These are phyloP conservation scores for Claviceps sp. DNA, from an alignment of 2,329 filamentous ascomycete genomes.

Conservation along the genomic window DNA sequence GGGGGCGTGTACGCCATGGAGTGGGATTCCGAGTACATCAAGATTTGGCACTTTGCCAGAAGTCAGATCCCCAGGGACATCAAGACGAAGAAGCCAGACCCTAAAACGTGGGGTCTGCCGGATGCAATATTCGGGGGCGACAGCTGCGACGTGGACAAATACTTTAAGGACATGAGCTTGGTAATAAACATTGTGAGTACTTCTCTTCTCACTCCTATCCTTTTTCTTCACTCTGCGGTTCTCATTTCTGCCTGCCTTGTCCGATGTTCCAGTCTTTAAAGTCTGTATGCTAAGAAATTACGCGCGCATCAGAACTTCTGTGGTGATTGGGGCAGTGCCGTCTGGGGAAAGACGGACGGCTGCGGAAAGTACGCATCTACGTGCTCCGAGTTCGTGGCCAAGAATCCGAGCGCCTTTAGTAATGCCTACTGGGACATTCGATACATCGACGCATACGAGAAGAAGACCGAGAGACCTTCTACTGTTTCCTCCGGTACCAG, in stretches of 20 bases:
- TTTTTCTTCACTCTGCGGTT: background rate
- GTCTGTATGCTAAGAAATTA: no score
- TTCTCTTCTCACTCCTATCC: background rate
- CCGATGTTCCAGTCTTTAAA: no score
- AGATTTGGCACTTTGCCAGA: slow-evolving; percentile 67
- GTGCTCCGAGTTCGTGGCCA: slow-evolving; percentile 33
- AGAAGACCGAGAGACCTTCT: background rate
- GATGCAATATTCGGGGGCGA: slow-evolving; percentile 52
- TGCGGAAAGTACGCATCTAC: slow-evolving; percentile 28
- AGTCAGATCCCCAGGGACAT: slow-evolving; percentile 53
- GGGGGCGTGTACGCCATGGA: slow-evolving; percentile 60
- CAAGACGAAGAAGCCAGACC: slow-evolving; percentile 42
- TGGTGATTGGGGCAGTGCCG: slow-evolving; percentile 53
- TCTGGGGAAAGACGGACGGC: slow-evolving; percentile 26
- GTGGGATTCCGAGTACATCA: slow-evolving; percentile 56
- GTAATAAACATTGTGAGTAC: slow-evolving; percentile 50
- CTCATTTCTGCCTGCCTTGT: no score
- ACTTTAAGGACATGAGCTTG: slow-evolving; percentile 57
- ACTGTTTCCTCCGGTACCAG: no score
- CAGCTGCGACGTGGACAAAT: slow-evolving; percentile 49
- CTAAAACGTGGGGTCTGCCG: slow-evolving; percentile 54
- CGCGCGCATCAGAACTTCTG: slow-evolving; percentile 47
- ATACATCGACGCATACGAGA: slow-evolving; percentile 35
- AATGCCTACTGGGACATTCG: slow-evolving; percentile 39
- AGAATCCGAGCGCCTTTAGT: slow-evolving; percentile 28